phyloP scores from a whole-genome alignment of 2,329 filamentous ascomycete genomes.

The Curvularia spicifera region DNA sequence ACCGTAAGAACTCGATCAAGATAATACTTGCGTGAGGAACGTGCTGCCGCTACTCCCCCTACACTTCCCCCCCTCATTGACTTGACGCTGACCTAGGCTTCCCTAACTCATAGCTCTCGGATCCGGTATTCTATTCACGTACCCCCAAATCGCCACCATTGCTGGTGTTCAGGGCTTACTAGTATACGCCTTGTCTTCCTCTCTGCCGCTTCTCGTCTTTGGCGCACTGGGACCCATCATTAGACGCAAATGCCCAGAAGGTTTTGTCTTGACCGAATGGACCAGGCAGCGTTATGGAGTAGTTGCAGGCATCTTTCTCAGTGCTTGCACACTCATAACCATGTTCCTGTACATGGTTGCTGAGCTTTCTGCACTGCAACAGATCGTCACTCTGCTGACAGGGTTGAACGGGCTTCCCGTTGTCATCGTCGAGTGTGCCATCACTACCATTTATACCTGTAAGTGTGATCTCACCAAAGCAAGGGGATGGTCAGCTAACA shows the following conservation, averaged over 20 bases:
- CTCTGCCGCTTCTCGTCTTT: conserved; percentile 76
- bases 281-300: conserved; percentile 77
- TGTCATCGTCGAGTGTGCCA: conserved; percentile 76
- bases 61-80: conserved; percentile 44
- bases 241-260: conserved; percentile 78
- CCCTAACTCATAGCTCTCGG: conserved; percentile 68
- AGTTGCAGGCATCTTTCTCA: conserved; percentile 73
- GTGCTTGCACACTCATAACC: conserved; percentile 78
- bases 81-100: conserved; percentile 44
- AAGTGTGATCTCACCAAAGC: conserved; percentile 30
- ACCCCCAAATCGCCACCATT: conserved; percentile 80
- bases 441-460: conserved; percentile 87
- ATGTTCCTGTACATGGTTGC: conserved; percentile 88
- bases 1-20: conserved; percentile 98
- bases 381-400: conserved; percentile 76
- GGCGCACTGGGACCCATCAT: conserved; percentile 78
- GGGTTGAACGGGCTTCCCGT: conserved; percentile 76
- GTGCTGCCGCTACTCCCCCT: conserved; percentile 80
- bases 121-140: conserved; percentile 82
- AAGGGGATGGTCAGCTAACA: not conserved
- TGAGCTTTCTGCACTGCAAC: conserved; percentile 80
- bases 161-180: conserved; percentile 79
- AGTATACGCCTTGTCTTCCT: conserved; percentile 75
- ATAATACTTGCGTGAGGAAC: conserved; percentile 99
- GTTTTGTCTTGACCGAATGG: conserved; percentile 87